Conservation (phyloP, 2,329 filamentous ascomycete genomes). For the Scolecobasidium constrictum region DNA sequence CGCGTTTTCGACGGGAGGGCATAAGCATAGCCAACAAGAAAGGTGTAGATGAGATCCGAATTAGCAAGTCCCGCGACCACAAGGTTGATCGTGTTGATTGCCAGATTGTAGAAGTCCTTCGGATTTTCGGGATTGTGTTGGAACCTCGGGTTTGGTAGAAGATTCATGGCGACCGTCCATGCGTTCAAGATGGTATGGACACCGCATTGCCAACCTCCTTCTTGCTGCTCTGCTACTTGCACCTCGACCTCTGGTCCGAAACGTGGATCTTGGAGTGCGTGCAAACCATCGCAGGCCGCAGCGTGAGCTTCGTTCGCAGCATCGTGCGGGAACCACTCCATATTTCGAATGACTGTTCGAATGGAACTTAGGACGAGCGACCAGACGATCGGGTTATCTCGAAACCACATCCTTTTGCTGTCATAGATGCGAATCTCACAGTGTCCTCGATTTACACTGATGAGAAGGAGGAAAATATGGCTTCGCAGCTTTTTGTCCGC, state of each 20-base stretch:
- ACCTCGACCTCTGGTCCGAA: neutral
- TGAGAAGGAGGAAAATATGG: neutral
- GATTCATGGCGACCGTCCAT: neutral
- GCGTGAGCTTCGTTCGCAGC: neutral
- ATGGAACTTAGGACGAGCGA: neutral
- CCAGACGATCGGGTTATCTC: neutral
- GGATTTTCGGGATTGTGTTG: neutral
- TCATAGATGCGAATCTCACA: neutral
- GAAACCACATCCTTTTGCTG: too few relatives aligned
- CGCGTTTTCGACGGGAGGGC: neutral
- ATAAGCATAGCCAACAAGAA: neutral
- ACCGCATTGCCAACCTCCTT: neutral
- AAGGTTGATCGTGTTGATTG: neutral
- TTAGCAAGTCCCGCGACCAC: neutral
- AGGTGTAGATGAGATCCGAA: conserved; percentile 1
- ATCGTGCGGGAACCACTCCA: neutral
- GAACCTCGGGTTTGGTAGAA: neutral
- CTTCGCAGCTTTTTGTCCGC: neutral
- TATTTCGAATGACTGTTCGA: neutral
- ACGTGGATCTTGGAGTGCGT: too few relatives aligned
- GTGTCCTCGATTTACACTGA: neutral
- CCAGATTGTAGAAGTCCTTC: neutral
- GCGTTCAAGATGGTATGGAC: conserved; percentile 5
- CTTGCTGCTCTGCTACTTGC: neutral
- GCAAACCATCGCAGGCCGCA: neutral